Evolutionary conservation across 2,329 filamentous ascomycete genomes (phyloP).

Genomic region (Tolypocladium tropicale): DNA sequence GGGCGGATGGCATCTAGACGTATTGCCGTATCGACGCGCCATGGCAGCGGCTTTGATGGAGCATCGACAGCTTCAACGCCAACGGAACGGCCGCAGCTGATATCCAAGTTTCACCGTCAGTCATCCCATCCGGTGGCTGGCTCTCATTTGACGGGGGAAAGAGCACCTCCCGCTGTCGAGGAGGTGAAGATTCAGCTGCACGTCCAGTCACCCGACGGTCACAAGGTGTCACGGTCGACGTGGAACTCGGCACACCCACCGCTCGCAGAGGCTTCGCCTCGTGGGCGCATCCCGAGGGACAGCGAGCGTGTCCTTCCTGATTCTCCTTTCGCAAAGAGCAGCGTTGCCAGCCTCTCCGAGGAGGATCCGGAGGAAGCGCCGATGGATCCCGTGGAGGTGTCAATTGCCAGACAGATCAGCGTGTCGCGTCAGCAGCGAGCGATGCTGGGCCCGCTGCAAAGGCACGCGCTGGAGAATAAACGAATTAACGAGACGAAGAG

Average conservation of each 20-base stretch:
- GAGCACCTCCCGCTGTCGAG: background rate
- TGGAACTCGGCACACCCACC: conserved; percentile 4
- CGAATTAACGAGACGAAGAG: conserved; percentile 25
- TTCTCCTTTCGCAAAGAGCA: background rate
- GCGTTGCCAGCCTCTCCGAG: conserved; percentile 1
- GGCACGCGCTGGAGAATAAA: conserved; percentile 2
- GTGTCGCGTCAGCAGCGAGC: conserved; percentile 52
- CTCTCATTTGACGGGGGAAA: background rate
- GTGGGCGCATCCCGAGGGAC: background rate
- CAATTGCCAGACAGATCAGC: conserved; percentile 59
- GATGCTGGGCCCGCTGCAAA: conserved; percentile 44
- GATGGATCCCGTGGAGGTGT: conserved; percentile 50
- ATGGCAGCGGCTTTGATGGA: background rate
- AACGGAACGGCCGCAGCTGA: conserved; percentile 4
- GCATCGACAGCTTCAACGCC: background rate
- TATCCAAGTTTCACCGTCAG: conserved; percentile 9
- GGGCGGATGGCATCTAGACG: background rate
- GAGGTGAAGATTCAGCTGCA: background rate
- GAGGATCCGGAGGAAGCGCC: conserved; percentile 21
- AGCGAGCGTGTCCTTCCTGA: background rate
- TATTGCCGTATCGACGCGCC: conserved; percentile 1
- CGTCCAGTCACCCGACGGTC: background rate
- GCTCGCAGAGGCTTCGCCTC: background rate
- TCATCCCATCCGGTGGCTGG: background rate
- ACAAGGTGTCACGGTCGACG: background rate